Base-by-base conservation (phyloP, 306 rosid genomes). In the Fagus crenata region DNA sequence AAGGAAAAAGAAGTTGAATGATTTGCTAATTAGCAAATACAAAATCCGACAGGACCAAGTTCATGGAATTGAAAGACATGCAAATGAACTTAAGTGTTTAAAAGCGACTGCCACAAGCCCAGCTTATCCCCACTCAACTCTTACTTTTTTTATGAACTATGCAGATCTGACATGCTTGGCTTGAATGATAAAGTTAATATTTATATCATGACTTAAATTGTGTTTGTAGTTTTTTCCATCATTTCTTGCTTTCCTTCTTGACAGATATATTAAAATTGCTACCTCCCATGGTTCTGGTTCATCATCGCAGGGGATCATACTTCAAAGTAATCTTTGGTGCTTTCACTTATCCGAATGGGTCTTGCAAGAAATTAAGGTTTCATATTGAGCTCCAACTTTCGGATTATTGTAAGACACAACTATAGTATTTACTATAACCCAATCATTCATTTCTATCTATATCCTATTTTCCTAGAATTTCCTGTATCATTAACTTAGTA, bases 71-170 rank as follows among this genome's bases (percentile, higher is more conserved):
- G 35, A 56, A 78, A 75, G 61, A 61, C 60, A 49, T 18, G 68
- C 51, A 86, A 82, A 60, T 49, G 67, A 32, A 60, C 67, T 60
- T 73, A 22, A 74, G 75, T n/a, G 58, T 8, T 59, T 42, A 72
- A 46, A 18, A 33, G 46, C 37, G 36, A 75, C 56, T 8, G 2
- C 22, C 60, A 39, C 39, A 56, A 70, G 49, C 61, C 67, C 72
- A 67, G 77, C 63, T 49, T 22, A 22, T 22, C 0, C 28, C 28
- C 7, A 58, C 35, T 0, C 64, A 58, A 5, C 15, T 15, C 13
- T 15, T 15, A 5, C 15, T 8, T 15, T 53, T 15, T 53, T 14
- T 53, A 53, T 53, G 6, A 4, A 53, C 58, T 53, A 53, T 15
- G 22, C 58, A 53, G 18, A 13, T 53, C 58, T 53, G 5, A 56